Base-by-base conservation (phyloP, 179 eudicot genomes). In the Drosera spatulata region DNA sequence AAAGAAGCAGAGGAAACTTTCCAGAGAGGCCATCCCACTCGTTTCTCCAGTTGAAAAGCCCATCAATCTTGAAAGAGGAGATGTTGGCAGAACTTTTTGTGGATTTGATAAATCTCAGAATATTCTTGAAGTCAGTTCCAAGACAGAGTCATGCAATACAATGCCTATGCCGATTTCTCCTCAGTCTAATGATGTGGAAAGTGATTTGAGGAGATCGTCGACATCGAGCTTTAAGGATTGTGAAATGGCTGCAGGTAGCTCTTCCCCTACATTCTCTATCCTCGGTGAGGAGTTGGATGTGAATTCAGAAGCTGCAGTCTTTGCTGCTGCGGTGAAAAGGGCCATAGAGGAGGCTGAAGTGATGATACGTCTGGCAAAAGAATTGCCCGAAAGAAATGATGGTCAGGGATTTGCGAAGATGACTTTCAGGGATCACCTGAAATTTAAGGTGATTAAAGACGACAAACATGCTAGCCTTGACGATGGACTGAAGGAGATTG, bases 291-390 rank as follows among this genome's bases (percentile, higher is more conserved):
- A 86, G 58, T 63, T 81, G 61, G 94, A 84, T 70, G 75, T 74
- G 63, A 84, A 86, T 68, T 89, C 99, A 64, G 81, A 66, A 55
- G 98, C 96, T 68, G 95, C 86, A 55, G 72, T 74, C 51, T 84
- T 88, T 78, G 93, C 79, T 65, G 88, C 85, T 46, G 79, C 91
- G 58, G 73, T 93, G 77, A 85, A 79, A 76, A 79, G 79, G 65
- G 99, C 95, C 40, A 69, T 93, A 54, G 84, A 83, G 67, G 83
- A 85, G 76, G 99, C 99, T 65, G 83, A 90, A 73, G 80, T 75
- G 72, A 77, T 77, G 68, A 84, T 93, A 71, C 55, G 55, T 52
- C 68, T 82, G 60, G 97, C 99, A 6, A 89, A 81, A 71, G 82
- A 79, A 63, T 70, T 79, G 62, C 75, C 84, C 86, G 82, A 80